Percentiles rank a stretch among this genome's conserved stretches.
phyloP scores from a whole-genome alignment of 164 flowering plant genomes.

The Santalum album region DNA sequence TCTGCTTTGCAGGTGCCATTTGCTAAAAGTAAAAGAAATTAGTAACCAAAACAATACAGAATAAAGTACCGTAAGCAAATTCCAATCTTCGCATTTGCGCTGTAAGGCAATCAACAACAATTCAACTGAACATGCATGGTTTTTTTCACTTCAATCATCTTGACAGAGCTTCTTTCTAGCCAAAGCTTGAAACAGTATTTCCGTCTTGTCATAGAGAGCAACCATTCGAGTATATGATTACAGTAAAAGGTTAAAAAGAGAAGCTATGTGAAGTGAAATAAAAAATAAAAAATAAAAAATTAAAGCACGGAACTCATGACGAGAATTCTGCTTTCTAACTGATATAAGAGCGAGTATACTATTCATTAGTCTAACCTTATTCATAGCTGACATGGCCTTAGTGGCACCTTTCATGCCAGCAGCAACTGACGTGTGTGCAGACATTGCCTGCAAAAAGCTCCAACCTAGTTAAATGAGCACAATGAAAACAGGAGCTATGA shows the following conservation, averaged over 20 bases:
- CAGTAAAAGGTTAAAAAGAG: too few relatives aligned
- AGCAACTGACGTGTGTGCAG: constrained; percentile 81
- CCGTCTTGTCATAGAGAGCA: neutral
- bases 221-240: too few relatives aligned
- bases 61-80: too few relatives aligned
- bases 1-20: constrained; percentile 83
- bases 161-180: neutral
- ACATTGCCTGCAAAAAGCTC: constrained; percentile 55
- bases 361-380: constrained; percentile 44
- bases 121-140: too few relatives aligned
- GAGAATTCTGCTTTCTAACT: too few relatives aligned
- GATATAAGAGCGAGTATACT: too few relatives aligned
- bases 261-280: too few relatives aligned
- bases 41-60: neutral
- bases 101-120: too few relatives aligned
- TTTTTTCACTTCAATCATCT: too few relatives aligned
- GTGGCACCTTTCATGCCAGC: constrained; percentile 86
- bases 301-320: too few relatives aligned
- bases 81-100: too few relatives aligned
- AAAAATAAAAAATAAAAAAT: too few relatives aligned
- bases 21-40: constrained; percentile 42
- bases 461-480: constrained; percentile 6
- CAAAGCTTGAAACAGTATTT: neutral
- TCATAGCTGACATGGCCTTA: constrained; percentile 88
- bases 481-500: neutral